Percentiles rank a stretch among this genome's conserved stretches.
Conservation (phyloP, 352 stramenopile species). For the Phytophthora vignae region DNA sequence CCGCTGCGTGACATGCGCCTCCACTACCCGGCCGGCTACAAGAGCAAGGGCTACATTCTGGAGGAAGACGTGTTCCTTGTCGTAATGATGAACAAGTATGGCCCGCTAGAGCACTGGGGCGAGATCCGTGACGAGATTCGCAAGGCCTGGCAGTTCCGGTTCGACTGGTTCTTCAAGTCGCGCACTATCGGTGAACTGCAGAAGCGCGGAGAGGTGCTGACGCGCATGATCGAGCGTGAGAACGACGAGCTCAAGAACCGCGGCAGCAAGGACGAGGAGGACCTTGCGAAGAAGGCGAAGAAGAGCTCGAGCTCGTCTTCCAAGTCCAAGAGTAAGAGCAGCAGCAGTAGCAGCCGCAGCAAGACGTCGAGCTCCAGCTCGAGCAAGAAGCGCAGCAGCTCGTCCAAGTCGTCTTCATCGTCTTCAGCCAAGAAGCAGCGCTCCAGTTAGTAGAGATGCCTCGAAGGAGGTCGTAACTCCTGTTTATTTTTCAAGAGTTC, state of each 20-base stretch:
- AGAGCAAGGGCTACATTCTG: constrained; percentile 95
- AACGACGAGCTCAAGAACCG: constrained; percentile 90
- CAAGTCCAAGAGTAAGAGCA: constrained; percentile 66
- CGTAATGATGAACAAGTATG: constrained; percentile 99
- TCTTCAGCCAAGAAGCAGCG: constrained; percentile 76
- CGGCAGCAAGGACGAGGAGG: constrained; percentile 74
- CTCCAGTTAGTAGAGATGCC: constrained; percentile 53
- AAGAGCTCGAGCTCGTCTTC: constrained; percentile 68
- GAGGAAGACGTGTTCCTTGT: constrained; percentile 99
- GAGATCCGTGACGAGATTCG: constrained; percentile 98
- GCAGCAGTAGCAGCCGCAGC: constrained; percentile 55
- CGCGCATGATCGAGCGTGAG: constrained; percentile 95
- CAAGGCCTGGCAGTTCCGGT: constrained; percentile 98
- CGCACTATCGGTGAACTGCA: constrained; percentile 97
- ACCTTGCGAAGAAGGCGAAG: constrained; percentile 82
- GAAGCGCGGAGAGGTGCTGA: constrained; percentile 96
- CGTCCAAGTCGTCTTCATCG: constrained; percentile 57
- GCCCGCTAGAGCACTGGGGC: constrained; percentile 96
- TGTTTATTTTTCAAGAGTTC: constrained; percentile 36
- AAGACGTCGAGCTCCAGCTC: constrained; percentile 69
- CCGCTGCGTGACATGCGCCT: constrained; percentile 91
- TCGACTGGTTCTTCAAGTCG: constrained; percentile 99
- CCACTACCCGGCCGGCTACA: constrained; percentile 89
- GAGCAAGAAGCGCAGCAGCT: constrained; percentile 80
- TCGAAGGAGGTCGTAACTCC: constrained; percentile 24